Evolutionary conservation across 345 rosid genomes (phyloP), one percentile per base, ranked within the genome.

Genomic region (Eutrema heterophyllum): DNA sequence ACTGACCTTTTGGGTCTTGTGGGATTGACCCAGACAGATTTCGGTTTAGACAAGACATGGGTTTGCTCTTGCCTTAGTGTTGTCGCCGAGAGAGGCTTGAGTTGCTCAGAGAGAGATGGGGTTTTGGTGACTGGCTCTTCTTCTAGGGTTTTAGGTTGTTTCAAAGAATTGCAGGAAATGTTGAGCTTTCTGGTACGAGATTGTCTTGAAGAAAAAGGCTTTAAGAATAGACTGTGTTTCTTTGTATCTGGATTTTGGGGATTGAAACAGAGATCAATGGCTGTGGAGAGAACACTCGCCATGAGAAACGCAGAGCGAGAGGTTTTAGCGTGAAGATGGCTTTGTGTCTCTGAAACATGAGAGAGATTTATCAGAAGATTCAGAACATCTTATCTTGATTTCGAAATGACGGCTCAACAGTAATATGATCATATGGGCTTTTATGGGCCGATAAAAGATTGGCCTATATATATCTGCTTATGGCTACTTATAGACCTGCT

Each of bases 1-100:
- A 89, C 97, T 38, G 92, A 83, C 73, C 93, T 92, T 83, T 74
- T 91, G 61, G 98, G 89, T 77, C 81, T 89, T 3, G 91, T 61
- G 8, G 97, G 97, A 70, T 89, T 94, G 72, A 89, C 90, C 93
- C 91, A 88, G 3, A 84, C 88, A 54, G 97, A 91, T 75, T 89
- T 89, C 4, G 96, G 94, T 64, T 87, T 89, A 13, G 88, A 79
- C 76, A 88, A 72, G 79, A 85, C 74, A 3, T 72, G 83, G 49
- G 86, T 60, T 71, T 78, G 81, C 55, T 78, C 66, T 33, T 83
- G 52, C 65, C 87, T 73, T 30, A 89, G 88, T 7, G 87, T 86
- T 36, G 92, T 86, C 14, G 86, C 56, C 30, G 91, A 89, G 62
- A 93, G 87, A 54, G 92, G 90, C 82, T 80, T 87, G 63, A 91